Base-by-base conservation (phyloP, 1,139 yeast genomes). In the Hyphopichia burtonii region DNA sequence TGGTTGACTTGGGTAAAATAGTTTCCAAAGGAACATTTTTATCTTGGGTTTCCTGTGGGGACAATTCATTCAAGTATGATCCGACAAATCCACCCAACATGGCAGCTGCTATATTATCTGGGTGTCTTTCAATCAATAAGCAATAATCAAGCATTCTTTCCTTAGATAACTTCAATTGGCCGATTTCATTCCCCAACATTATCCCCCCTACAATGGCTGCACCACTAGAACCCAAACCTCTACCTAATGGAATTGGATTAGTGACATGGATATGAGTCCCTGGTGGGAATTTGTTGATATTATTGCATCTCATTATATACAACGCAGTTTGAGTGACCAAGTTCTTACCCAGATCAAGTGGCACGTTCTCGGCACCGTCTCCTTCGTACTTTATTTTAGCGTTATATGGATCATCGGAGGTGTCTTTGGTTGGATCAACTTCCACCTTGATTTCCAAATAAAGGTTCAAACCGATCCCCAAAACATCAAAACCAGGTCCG, bases 31-130 rank as follows among this genome's bases (percentile, higher is more conserved):
- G 96, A 41, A 89, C 86, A 58, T 83, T 90, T 50, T 86, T 85
- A 41, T 86, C 78, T 43, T 75, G 82, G 46, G 78, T 74, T 49
- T 91, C 96, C 37, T 79, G 76, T 4, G 82, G 81, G 28, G 81
- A 71, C 48, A 93, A 71, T 50, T 88, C 96, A 55, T 95, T 80
- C 59, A 93, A 76, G 65, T 87, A 93, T 1, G 96, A 88, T 31
- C 99, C 99, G 32, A 91, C 96, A 64, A 93, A 93, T 4, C 99
- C 98, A 44, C 99, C 99, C 81, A 91, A 84, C 96, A 93, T 89
- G 36, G 99, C 96, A 30, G 99, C 99, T 18, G 97, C 91, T 57
- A 93, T 91, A 64, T 93, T 93, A 65, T 93, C 99, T 28, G 99
- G 99, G 58, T 93, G 99, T 60, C 98, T 82, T 69, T 93, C 99